Percentiles rank a stretch among this genome's conserved stretches.
phyloP scores from a whole-genome alignment of 805 yeast species.

The Lipomyces mesembrius region DNA sequence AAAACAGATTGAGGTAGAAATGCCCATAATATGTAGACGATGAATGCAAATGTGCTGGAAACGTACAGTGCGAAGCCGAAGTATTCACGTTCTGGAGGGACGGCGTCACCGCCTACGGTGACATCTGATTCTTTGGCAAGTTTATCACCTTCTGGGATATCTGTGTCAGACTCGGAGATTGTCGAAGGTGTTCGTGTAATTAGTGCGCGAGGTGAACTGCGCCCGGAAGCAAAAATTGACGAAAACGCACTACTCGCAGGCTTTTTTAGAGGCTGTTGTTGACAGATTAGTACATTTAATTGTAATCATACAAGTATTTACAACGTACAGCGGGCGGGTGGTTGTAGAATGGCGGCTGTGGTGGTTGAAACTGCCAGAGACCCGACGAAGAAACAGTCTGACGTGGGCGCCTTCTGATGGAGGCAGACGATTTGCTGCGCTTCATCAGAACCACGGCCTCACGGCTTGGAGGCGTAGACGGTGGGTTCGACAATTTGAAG shows the following conservation, averaged over 20 bases:
- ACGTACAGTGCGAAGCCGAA: conserved; percentile 85
- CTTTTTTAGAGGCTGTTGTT: conserved; percentile 21
- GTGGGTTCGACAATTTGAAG: not conserved
- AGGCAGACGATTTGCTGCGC: conserved; percentile 34
- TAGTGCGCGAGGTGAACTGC: conserved; percentile 30
- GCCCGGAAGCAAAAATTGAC: conserved; percentile 35
- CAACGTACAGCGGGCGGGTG: conserved; percentile 38
- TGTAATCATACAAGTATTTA: not conserved
- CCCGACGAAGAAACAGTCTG: conserved; percentile 19
- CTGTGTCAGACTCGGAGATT: conserved; percentile 37
- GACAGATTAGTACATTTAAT: not conserved
- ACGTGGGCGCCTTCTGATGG: conserved; percentile 31
- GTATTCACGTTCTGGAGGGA: conserved; percentile 62
- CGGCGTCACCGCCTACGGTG: conserved; percentile 47
- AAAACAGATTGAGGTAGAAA: conserved; percentile 65
- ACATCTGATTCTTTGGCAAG: conserved; percentile 47
- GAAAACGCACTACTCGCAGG: conserved; percentile 31
- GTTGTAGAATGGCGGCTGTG: conserved; percentile 41
- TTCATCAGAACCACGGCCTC: conserved; percentile 17
- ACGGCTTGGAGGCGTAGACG: not conserved
- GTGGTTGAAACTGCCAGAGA: conserved; percentile 39
- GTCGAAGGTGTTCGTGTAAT: conserved; percentile 12
- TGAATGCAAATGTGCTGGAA: conserved; percentile 60
- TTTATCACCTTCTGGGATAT: conserved; percentile 42
- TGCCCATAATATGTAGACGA: conserved; percentile 74